Base-by-base conservation (phyloP, 2,329 filamentous ascomycete species). In the Fusarium xyrophilum region DNA sequence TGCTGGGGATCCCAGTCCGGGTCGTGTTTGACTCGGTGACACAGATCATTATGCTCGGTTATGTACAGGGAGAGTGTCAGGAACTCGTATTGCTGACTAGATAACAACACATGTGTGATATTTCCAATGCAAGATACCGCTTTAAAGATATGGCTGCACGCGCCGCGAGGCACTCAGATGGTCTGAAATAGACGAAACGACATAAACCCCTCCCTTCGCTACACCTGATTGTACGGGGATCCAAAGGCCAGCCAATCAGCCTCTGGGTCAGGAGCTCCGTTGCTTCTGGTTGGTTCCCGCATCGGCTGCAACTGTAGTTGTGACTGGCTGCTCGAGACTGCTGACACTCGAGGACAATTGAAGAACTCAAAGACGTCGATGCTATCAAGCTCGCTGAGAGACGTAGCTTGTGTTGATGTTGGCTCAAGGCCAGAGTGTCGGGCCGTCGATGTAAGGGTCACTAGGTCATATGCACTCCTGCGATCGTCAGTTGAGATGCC, bases 361-460 rank as follows among this genome's bases (percentile, higher is more conserved):
- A 82, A 82, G 59, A 82, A 82, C 65, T 82, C 81, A 44, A 82
- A 82, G 6, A 82, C 75, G 28, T 82, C 80, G 23, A 82, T 80
- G 44, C 78, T 79, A 60, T 82, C 81, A 5, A 82, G 73, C 58
- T 82, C 81, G 63, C 73, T 77, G 7, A 80, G 73, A 1, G 80
- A 78, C 7, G 79, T 78, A 4, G 75, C 69, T 42, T 80, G 79
- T 1, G 79, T 79, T 19, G 79, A 79, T 7, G 78, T 80, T 6
- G 75, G 76, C 28, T 82, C 79, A 1, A 81, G 36, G 6, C 78
- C 78, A 0, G 80, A 80, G 13, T 73, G 77, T 19, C 80, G 75
- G 0, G 75, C 76, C 10, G 76, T 73, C 4, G 75, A 74, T 8
- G 80, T 79, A n/a, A 80, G 62, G 1, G 73, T 78, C 5, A 79